Percentiles rank a stretch among this genome's conserved stretches.
phyloP scores from a whole-genome alignment of 1,284 basidiomycete genomes.

The Cryptococcus maquisensis region DNA sequence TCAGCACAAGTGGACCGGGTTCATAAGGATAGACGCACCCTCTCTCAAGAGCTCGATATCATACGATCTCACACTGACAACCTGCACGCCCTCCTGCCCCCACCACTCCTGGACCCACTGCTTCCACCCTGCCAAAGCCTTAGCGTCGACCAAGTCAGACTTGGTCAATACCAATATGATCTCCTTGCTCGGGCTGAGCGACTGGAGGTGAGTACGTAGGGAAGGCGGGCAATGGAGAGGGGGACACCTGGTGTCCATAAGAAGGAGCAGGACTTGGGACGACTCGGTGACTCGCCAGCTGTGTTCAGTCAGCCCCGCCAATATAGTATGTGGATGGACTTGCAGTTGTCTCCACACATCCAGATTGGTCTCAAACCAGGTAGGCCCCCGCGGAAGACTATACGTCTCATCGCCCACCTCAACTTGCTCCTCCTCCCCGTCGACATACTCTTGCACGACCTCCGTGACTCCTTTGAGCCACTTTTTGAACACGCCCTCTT shows the following conservation, averaged over 20 bases:
- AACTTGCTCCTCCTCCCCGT: slow-evolving; percentile 23
- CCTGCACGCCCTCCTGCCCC: slow-evolving; percentile 39
- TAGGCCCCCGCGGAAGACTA: slow-evolving; percentile 42
- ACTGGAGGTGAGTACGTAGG: slow-evolving; percentile 51
- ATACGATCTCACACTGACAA: slow-evolving; percentile 73
- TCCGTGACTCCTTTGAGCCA: slow-evolving; percentile 66
- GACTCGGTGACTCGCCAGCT: slow-evolving; percentile 86
- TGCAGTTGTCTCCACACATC: slow-evolving; percentile 86
- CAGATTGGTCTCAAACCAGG: slow-evolving; percentile 80
- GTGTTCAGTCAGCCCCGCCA: slow-evolving; percentile 4
- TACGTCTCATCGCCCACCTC: slow-evolving; percentile 12
- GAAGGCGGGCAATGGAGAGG: slow-evolving; percentile 57
- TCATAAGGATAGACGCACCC: neutral
- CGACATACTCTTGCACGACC: slow-evolving; percentile 57
- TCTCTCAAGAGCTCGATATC: slow-evolving; percentile 51
- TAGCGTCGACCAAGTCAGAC: slow-evolving; percentile 66
- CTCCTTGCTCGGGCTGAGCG: slow-evolving; percentile 53
- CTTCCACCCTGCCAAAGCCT: slow-evolving; percentile 62
- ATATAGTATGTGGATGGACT: slow-evolving; percentile 3
- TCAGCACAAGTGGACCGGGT: neutral
- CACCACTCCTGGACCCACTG: slow-evolving; percentile 59
- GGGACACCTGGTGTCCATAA: slow-evolving; percentile 82
- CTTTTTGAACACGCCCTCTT: slow-evolving; percentile 69
- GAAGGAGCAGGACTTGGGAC: slow-evolving; percentile 74
- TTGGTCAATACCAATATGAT: slow-evolving; percentile 80